These are phyloP conservation scores for Backusella morwellensis DNA, from an alignment of 192 early-diverging fungal species.

Conservation along the genomic window DNA sequence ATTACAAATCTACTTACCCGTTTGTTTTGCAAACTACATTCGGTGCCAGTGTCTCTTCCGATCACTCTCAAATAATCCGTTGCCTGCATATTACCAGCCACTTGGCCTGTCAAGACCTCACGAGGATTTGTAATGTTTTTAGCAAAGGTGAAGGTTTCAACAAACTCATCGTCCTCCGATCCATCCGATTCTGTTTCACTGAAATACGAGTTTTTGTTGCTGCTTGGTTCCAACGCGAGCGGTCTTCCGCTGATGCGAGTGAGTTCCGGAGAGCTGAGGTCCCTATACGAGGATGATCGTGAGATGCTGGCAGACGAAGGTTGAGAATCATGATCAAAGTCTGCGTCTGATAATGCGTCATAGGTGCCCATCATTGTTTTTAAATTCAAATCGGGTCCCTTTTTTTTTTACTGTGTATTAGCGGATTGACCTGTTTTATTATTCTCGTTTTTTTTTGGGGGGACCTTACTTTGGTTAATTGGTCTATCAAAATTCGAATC, in stretches of 20 bases:
- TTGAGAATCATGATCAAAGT: background rate
- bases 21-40: slow-evolving; percentile 7
- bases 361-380: background rate
- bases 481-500: background rate
- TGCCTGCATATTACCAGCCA: background rate
- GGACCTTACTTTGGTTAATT: background rate
- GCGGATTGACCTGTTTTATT: background rate
- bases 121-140: slow-evolving; percentile 21
- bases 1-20: background rate
- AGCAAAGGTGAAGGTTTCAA: slow-evolving; percentile 14
- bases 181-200: background rate
- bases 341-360: background rate
- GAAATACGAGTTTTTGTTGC: background rate
- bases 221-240: background rate
- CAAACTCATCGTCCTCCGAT: slow-evolving; percentile 9
- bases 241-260: background rate
- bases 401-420: background rate
- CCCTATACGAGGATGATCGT: background rate
- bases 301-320: background rate
- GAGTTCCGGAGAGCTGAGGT: background rate
- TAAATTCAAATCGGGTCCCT: background rate
- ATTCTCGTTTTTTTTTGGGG: background rate
- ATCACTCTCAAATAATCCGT: slow-evolving; percentile 16
- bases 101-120: slow-evolving; percentile 2
- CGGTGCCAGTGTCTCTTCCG: slow-evolving; percentile 21